Evolutionary conservation across 306 rosid genomes (phyloP).

Genomic region (Glycyrrhiza uralensis): DNA sequence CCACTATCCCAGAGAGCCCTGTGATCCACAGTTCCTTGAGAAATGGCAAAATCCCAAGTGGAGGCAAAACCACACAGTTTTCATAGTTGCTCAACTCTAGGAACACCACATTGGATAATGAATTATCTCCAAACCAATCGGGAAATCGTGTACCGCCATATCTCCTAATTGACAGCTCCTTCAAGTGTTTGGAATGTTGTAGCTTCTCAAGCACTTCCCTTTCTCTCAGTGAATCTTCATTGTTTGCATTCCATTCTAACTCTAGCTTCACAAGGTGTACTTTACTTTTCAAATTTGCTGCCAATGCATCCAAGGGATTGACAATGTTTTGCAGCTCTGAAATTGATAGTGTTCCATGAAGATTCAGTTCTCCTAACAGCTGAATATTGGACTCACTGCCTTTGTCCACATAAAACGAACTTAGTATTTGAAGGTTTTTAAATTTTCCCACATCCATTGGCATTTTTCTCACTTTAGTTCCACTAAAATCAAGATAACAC

Average conservation of each 20-base stretch:
- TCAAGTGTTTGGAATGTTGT: conserved; percentile 7
- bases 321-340: conserved; percentile 1
- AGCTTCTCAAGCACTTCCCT: conserved; percentile 24
- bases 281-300: neutral
- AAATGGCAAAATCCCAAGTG: neutral
- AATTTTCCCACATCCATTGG: neutral
- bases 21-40: neutral
- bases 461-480: neutral
- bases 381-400: neutral
- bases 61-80: conserved; percentile 1
- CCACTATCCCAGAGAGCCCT: neutral
- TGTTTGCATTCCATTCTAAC: neutral
- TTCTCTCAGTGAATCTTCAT: neutral
- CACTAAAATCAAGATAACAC: neutral
- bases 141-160: conserved; percentile 13
- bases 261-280: neutral
- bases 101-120: neutral
- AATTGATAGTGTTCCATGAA: neutral
- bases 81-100: neutral
- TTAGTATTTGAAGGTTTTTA: neutral
- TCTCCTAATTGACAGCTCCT: neutral
- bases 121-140: conserved; percentile 19
- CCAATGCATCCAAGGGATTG: neutral
- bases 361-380: neutral
- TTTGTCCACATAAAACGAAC: neutral